These are phyloP conservation scores for Naganishia cerealis DNA, from an alignment of 1,284 basidiomycete species.

Conservation along the genomic window DNA sequence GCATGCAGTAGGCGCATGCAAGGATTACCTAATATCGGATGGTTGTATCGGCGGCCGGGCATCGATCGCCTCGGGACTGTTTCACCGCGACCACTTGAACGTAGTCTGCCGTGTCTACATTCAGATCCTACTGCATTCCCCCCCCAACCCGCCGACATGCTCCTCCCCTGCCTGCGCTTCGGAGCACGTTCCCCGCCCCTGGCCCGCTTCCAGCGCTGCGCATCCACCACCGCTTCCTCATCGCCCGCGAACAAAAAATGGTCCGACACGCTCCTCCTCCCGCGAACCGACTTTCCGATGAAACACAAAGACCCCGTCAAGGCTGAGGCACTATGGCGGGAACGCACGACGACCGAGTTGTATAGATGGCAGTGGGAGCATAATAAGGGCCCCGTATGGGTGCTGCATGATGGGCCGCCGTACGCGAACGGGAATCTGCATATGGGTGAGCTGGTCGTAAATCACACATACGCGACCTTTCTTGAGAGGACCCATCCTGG, in stretches of 20 bases:
- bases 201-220: background rate
- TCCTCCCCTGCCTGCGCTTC: background rate
- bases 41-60: no score
- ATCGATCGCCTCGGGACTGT: no score
- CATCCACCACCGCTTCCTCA: background rate
- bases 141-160: background rate
- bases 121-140: no score
- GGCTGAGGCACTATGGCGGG: conserved; percentile 62
- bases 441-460: conserved; percentile 67
- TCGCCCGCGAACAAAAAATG: conserved; percentile 26
- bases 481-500: no score
- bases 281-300: conserved; percentile 78
- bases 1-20: conserved; percentile 15
- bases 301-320: conserved; percentile 68
- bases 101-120: no score
- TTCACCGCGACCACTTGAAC: no score
- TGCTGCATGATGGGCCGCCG: conserved; percentile 94
- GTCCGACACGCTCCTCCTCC: conserved; percentile 75
- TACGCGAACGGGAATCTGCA: conserved; percentile 96
- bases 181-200: background rate
- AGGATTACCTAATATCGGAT: no score
- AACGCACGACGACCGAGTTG: conserved; percentile 70
- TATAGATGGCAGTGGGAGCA: conserved; percentile 82
- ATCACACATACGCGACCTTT: no score
- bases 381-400: conserved; percentile 67